Conservation (phyloP, 179 eudicot genomes). For the Carnegiea gigantea region DNA sequence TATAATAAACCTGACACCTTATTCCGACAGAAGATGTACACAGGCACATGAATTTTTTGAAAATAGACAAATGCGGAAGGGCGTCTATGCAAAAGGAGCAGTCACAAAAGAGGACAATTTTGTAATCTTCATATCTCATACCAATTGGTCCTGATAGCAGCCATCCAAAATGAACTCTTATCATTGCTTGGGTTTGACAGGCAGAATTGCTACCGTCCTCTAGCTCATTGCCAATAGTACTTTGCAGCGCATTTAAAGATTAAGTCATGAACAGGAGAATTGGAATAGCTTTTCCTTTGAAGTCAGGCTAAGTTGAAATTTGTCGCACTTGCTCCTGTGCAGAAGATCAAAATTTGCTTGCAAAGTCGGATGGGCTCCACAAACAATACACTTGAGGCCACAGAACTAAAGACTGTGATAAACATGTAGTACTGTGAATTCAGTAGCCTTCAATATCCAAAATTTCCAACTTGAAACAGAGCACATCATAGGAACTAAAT, state of each 20-base stretch:
- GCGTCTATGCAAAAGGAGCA: background rate
- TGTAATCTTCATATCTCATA: background rate
- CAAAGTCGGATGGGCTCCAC: background rate
- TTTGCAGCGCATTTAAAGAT: background rate
- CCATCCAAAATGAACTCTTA: slow-evolving; percentile 10
- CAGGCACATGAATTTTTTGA: too few species aligned
- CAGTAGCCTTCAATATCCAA: background rate
- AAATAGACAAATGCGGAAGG: too few species aligned
- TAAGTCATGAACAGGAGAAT: background rate
- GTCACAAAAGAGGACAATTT: background rate
- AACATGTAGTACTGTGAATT: background rate
- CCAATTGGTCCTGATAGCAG: slow-evolving; percentile 7
- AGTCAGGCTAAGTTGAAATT: background rate
- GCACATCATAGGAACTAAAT: background rate
- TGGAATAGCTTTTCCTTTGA: background rate
- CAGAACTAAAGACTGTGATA: background rate
- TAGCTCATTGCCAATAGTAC: slow-evolving; percentile 17
- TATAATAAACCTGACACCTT: background rate
- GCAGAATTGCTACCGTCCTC: slow-evolving; percentile 7
- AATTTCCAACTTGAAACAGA: background rate
- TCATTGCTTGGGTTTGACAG: background rate
- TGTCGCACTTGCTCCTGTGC: background rate
- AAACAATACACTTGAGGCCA: background rate
- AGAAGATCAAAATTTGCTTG: background rate
- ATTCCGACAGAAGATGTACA: too few species aligned